These are phyloP conservation scores for Orobanche coerulescens DNA, from an alignment of 257 asterid species.

Conservation along the genomic window DNA sequence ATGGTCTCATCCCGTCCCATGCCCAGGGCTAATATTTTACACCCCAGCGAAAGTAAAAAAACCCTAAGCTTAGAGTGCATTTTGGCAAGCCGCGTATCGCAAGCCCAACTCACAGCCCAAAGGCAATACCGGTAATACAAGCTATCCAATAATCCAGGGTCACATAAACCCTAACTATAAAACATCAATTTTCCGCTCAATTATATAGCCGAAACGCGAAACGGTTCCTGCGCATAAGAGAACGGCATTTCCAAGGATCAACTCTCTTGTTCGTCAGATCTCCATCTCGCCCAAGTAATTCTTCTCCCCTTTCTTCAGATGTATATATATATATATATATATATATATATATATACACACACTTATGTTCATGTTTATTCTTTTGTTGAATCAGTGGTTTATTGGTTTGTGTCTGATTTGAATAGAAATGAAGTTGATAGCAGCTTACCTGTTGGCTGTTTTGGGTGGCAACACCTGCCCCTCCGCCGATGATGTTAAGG, in stretches of 20 bases:
- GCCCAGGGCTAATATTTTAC: too few species aligned
- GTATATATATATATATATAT: too few species aligned
- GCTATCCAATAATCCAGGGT: neutral
- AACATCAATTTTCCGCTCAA: neutral
- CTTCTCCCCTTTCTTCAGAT: too few species aligned
- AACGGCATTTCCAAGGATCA: slow-evolving; percentile 4
- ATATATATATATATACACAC: too few species aligned
- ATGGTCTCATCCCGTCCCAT: too few species aligned
- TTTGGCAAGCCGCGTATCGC: neutral
- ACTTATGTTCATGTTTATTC: too few species aligned
- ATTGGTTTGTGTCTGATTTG: neutral
- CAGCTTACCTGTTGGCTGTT: slow-evolving; percentile 49
- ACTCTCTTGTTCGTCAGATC: neutral
- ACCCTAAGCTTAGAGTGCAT: too few species aligned
- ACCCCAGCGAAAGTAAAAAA: too few species aligned
- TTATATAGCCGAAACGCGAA: neutral
- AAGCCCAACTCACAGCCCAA: slow-evolving; percentile 9
- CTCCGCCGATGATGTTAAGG: slow-evolving; percentile 34
- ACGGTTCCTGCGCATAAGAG: neutral
- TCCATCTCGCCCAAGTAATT: too few species aligned
- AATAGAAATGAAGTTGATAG: slow-evolving; percentile 41
- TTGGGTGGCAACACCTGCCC: slow-evolving; percentile 48
- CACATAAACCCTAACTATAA: slow-evolving; percentile 24
- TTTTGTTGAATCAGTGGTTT: neutral
- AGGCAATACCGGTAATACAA: neutral